Evolutionary conservation across 805 yeast genomes (phyloP), one percentile per base, ranked within the genome.

Genomic region (Zygoascus tannicola): DNA sequence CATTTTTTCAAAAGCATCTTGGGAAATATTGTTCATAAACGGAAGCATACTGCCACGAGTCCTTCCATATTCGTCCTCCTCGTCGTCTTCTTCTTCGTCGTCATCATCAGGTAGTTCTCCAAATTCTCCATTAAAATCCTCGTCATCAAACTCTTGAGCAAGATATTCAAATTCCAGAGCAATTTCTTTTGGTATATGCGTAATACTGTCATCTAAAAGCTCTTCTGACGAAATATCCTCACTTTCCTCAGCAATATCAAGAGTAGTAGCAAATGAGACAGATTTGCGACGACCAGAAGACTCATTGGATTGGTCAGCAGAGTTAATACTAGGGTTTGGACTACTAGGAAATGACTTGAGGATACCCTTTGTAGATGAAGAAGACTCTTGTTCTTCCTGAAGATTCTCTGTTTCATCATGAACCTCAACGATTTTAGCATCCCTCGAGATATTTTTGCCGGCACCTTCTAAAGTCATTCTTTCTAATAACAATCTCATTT

Each of bases 131-230:
- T 58, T 65, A 21, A 60, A 65, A 12, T 71, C 51, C 10, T 74
- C 74, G 46, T 76, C 80, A 3, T 69, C 68, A 3, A 47, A 53
- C 14, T 38, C 44, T 18, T 52, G 50, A 4, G 49, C 56, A 79
- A 4, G 60, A n/a, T n/a, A 37, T 42, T 59, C 57, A 4, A 62
- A 53, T 26, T 56, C 57, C 18, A 62, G 52, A 33, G 60, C 42
- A 19, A 59, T 63, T 3, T 54, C 52, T 15, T 39, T 40, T 4
- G 44, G 35, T 7, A 46, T 40, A 10, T n/a, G n/a, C n/a, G n/a
- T n/a, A n/a, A n/a, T n/a, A n/a, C n/a, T n/a, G n/a, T n/a, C n/a
- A n/a, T n/a, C n/a, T n/a, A n/a, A n/a, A n/a, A n/a, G n/a, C 30
- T 26, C 30, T 26, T 26, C 30, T n/a, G n/a, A n/a, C n/a, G n/a